Percentiles rank a stretch among this genome's conserved stretches.
phyloP scores from a whole-genome alignment of 306 rosid species.

The Quercus mongolica region DNA sequence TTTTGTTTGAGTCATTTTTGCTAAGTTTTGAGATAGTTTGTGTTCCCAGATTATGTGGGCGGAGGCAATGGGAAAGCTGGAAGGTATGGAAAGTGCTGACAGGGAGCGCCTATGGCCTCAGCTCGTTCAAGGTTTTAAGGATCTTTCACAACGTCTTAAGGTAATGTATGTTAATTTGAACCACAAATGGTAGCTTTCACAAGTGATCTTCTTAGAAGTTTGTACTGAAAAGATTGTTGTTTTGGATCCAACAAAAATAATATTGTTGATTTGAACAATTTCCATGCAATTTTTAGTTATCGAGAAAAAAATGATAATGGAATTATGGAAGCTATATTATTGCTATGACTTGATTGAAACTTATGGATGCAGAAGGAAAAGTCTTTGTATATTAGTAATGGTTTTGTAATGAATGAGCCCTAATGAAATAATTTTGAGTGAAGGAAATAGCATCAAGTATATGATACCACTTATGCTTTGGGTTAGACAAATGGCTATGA shows the following conservation, averaged over 20 bases:
- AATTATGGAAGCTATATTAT: background rate
- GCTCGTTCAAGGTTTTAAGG: conserved; percentile 85
- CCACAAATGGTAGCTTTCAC: background rate
- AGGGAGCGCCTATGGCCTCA: conserved; percentile 97
- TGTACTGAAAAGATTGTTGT: background rate
- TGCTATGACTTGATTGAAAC: background rate
- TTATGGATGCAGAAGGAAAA: background rate
- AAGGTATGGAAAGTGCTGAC: conserved; percentile 89
- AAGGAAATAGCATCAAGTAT: background rate
- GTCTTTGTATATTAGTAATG: background rate
- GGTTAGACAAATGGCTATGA: background rate
- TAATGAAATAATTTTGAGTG: background rate
- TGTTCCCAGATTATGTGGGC: conserved; percentile 97
- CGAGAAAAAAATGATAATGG: too few relatives aligned
- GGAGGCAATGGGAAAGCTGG: conserved; percentile 98
- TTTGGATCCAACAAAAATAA: background rate
- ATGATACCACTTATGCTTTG: background rate
- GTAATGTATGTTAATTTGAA: conserved; percentile 33
- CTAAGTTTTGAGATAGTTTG: conserved; percentile 64
- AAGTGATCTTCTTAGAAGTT: background rate
- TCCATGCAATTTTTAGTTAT: background rate
- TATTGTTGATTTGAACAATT: background rate
- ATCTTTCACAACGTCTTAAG: conserved; percentile 90
- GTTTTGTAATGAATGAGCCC: background rate
- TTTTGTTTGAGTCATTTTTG: background rate